Percentiles rank a stretch among this genome's conserved stretches.
These are phyloP conservation scores for Pulveroboletus sp. DNA, from an alignment of 768 basidiomycete genomes.

Conservation along the genomic window DNA sequence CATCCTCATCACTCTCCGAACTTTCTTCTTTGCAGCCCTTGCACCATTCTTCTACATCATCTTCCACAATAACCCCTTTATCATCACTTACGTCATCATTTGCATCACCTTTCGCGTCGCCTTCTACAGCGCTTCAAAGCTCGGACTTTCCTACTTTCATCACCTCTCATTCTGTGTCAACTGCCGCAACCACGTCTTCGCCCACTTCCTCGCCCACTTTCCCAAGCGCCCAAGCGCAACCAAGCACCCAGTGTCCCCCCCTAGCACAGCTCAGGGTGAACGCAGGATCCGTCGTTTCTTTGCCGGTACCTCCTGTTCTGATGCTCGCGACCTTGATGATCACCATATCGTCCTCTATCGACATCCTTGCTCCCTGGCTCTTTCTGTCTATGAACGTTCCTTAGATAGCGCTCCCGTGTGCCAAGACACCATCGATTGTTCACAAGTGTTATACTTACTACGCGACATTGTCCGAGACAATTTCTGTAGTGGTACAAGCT, in stretches of 20 bases:
- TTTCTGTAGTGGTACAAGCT: slow-evolving; percentile 4
- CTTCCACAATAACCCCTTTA: not conserved
- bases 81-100: not conserved
- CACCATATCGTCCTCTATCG: slow-evolving; percentile 22
- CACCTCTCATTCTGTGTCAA: not conserved
- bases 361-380: slow-evolving; percentile 23
- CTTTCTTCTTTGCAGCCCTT: not conserved
- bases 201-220: not conserved
- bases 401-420: not conserved
- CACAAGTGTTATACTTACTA: not conserved
- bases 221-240: slow-evolving; percentile 16
- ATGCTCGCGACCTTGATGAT: slow-evolving; percentile 24
- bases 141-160: not conserved
- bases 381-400: not conserved
- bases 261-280: slow-evolving; percentile 1
- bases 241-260: slow-evolving; percentile 23
- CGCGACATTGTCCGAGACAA: not conserved
- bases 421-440: not conserved
- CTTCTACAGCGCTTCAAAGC: not conserved
- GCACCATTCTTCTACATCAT: not conserved
- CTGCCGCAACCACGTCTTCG: not conserved
- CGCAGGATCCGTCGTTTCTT: slow-evolving; percentile 5
- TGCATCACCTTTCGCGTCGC: not conserved
- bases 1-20: not conserved
- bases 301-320: slow-evolving; percentile 9